Base-by-base conservation (phyloP, 495 filamentous ascomycete genomes). In the Aspergillus kassunensis region DNA sequence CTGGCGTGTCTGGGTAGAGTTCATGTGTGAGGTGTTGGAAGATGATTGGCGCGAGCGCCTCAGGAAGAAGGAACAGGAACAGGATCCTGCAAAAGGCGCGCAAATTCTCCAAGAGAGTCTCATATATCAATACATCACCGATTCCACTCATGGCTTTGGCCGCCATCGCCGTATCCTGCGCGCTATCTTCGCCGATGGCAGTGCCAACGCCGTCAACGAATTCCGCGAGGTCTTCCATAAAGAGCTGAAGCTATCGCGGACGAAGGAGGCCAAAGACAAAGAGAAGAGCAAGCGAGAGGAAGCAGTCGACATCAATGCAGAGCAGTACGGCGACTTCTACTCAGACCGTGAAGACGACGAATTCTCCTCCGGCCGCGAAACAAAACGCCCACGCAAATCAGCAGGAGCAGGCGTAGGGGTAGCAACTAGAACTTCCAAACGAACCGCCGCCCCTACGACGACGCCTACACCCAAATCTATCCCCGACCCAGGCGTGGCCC, bases 1-100 rank as follows among this genome's bases (percentile, higher is more conserved):
- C 59, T 98, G 93, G 93, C 83, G 78, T 51, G 64, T 81, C 6
- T 95, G 90, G 88, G 73, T 97, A 4, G 80, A 84, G 23, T 85
- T 85, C 35, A 87, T 96, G 81, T 65, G 96, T 15, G 81, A 89
- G 30, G 78, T 88, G 15, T 60, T 97, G 1, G 82, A 93, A 58
- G 75, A 74, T 36, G 93, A 98, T 60, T 88, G 88, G 77, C 63
- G 71, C 3, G 80, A 85, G 41, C 72, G 90, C 42, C 25, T 11
- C 45, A 41, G 45, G 20, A 31, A 20, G 41, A 58, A 59, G 45
- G 63, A 39, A 25, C 63, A 59, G 45, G 63, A 39, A 25, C 63
- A 70, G 44, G 77, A 59, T 18, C 40, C 59, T 2, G 29, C 19
- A 2, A 20, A 35, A 6, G 29, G 24, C 9, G 13, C 24, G 8